Conservation (phyloP, 2,329 filamentous ascomycete genomes). For the Fusarium nematophilum region DNA sequence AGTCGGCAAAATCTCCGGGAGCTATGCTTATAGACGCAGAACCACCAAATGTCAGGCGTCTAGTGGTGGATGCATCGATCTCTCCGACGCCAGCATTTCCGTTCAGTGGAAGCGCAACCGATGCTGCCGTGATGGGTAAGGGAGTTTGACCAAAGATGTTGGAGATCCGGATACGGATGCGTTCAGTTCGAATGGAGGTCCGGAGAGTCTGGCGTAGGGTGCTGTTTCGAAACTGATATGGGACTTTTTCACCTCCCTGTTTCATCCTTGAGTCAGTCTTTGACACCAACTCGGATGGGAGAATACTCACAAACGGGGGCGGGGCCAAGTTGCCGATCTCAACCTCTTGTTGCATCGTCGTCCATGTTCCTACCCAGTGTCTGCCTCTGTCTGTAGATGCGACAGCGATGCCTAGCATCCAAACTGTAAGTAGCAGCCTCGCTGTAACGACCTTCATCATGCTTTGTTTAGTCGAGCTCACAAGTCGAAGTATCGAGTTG, state of each 20-base stretch:
- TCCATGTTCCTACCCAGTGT: conserved; percentile 33
- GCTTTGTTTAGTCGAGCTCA: too few relatives aligned
- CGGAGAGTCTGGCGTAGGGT: conserved; percentile 29
- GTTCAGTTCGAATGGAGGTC: conserved; percentile 17
- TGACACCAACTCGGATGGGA: background rate
- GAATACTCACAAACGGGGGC: conserved; percentile 23
- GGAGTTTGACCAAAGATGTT: conserved; percentile 29
- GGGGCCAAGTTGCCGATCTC: conserved; percentile 27
- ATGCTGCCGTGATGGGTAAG: conserved; percentile 20
- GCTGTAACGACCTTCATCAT: background rate
- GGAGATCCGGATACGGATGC: conserved; percentile 24
- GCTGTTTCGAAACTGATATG: conserved; percentile 22
- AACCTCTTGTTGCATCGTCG: conserved; percentile 29
- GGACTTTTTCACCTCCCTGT: conserved; percentile 19
- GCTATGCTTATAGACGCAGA: conserved; percentile 13
- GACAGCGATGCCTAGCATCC: background rate
- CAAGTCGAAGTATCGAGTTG: too few relatives aligned
- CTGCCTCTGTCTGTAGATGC: conserved; percentile 4
- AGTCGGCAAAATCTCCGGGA: conserved; percentile 16
- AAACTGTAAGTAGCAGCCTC: conserved; percentile 9
- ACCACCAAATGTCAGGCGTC: conserved; percentile 16
- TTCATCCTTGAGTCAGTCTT: background rate
- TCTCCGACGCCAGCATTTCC: conserved; percentile 21
- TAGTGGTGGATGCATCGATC: conserved; percentile 13
- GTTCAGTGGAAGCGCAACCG: conserved; percentile 7